Percentiles rank a stretch among this genome's conserved stretches.
Conservation (phyloP, 108 stramenopile species). For the Nitzschia sp. region DNA sequence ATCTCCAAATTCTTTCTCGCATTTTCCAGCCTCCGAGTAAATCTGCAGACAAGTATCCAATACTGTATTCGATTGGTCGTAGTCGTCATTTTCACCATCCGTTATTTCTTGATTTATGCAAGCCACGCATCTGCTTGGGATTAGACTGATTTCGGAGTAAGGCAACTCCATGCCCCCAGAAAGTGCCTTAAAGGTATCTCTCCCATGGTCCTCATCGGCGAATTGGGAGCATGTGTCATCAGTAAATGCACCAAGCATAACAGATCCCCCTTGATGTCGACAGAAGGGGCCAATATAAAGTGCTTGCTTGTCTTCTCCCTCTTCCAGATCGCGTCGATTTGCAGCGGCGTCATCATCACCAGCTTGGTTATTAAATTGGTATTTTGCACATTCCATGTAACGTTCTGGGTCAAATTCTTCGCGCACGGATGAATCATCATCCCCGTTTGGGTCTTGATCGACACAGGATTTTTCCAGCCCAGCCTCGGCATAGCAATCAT, state of each 20-base stretch:
- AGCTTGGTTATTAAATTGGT: conserved; percentile 12
- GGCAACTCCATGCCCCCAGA: conserved; percentile 51
- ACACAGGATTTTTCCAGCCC: conserved; percentile 54
- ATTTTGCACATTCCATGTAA: conserved; percentile 38
- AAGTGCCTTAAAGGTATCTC: conserved; percentile 34
- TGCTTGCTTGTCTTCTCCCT: conserved; percentile 13
- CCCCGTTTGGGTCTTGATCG: conserved; percentile 58
- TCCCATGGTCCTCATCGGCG: conserved; percentile 45
- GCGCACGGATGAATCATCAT: conserved; percentile 31
- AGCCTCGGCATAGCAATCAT: conserved; percentile 60
- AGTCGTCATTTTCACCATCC: conserved; percentile 30
- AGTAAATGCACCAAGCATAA: conserved; percentile 59
- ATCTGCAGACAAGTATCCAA: conserved; percentile 54
- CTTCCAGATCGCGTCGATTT: conserved; percentile 1
- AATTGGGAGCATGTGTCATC: conserved; percentile 63
- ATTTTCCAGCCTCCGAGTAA: conserved; percentile 68
- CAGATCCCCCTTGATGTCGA: conserved; percentile 51
- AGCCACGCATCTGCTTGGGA: conserved; percentile 55
- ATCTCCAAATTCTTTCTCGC: conserved; percentile 47
- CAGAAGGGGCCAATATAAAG: conserved; percentile 71
- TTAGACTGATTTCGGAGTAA: conserved; percentile 47
- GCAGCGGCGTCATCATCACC: conserved; percentile 10
- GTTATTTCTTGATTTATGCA: conserved; percentile 42
- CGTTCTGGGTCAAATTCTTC: conserved; percentile 20
- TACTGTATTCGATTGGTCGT: conserved; percentile 30